Evolutionary conservation across 2,329 filamentous ascomycete genomes (phyloP), one percentile per base, ranked within the genome.

Genomic region (Colletotrichum sp.): DNA sequence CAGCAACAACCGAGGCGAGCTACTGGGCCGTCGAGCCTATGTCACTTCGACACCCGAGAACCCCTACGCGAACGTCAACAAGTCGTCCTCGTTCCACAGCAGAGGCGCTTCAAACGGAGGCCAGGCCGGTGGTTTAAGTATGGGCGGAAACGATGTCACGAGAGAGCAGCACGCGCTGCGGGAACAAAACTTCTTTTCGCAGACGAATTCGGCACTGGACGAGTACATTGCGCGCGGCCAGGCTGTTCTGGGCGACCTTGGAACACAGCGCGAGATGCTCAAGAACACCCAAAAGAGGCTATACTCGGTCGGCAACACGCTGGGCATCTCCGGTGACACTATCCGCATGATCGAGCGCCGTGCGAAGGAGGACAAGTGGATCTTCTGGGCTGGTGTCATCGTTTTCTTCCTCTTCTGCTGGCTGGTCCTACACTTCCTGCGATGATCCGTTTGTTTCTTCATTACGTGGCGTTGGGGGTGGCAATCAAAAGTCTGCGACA

Each of bases 281-380:
- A 99, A 99, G 87, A 94, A 93, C 66, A 98, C 97, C 27, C 97
- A 99, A 84, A 93, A 93, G 82, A 92, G 92, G 81, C 87, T 99
- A 64, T 98, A 98, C 81, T 96, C 91, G 78, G 95, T 98, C 24
- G 97, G 95, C 8, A 98, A 98, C 81, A 98, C 97, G 27, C 85
- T 99, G 62, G 97, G 97, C 1, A 90, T 99, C 73, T 97, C 94
- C 80, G 96, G 96, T 24, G 96, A 98, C 82, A 99, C 97, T 3
- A 99, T 99, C 77, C 92, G 97, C 61, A 98, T 97, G 95, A 93
- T 99, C 55, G 96, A 98, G 85, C 87, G 97, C 78, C 89, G 97
- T 76, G 95, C 97, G 65, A 94, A 92, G 83, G 94, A 98, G 86
- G 97, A 99, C 83, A 98, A 98, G 85, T 98, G 96, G 95, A 98